Base-by-base conservation (phyloP, 805 yeast species). In the Teunomyces pallodes region DNA sequence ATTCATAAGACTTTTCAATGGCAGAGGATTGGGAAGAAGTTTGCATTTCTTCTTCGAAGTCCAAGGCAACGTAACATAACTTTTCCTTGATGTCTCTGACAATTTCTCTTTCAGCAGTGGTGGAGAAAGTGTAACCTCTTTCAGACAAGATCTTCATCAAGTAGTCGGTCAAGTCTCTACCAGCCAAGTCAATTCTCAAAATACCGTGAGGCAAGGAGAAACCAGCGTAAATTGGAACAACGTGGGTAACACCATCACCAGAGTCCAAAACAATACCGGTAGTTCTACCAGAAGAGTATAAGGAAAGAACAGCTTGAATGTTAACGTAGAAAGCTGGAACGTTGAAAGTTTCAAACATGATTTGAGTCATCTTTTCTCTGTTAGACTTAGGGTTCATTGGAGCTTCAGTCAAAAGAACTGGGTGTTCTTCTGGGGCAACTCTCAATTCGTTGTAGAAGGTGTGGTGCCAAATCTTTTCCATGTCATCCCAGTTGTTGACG, bases 391-490 rank as follows among this genome's bases (percentile, higher is more conserved):
- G 99, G 82, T 94, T 94, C 90, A 90, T 88, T 77, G 99, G 99
- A 60, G 99, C 99, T 84, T 94, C 99, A 61, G 99, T 94, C 79
- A 94, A 86, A 75, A 94, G 81, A 66, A 92, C 96, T 74, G 98
- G 97, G 84, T 94, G 99, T 80, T 94, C 99, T 80, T 94, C 99
- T 77, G 98, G 98, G 53, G 97, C 97, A 74, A 94, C 97, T 82
- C 98, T 90, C 79, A 94, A 87, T 81, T 94, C 99, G 81, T 94
- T 94, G 92, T 91, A 92, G 85, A 94, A 94, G 66, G 98, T 94
- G 84, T 94, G 99, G 79, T 94, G 98, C 99, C 99, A 94, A 83
- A 94, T 94, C 81, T 92, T 92, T 82, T 94, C 99, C 99, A 94
- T 94, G 74, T 94, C 99, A 75, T 92, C 97, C 99, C 99, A 94